phyloP scores from a whole-genome alignment of 768 basidiomycete species.

The Phanerochaete carnosa region DNA sequence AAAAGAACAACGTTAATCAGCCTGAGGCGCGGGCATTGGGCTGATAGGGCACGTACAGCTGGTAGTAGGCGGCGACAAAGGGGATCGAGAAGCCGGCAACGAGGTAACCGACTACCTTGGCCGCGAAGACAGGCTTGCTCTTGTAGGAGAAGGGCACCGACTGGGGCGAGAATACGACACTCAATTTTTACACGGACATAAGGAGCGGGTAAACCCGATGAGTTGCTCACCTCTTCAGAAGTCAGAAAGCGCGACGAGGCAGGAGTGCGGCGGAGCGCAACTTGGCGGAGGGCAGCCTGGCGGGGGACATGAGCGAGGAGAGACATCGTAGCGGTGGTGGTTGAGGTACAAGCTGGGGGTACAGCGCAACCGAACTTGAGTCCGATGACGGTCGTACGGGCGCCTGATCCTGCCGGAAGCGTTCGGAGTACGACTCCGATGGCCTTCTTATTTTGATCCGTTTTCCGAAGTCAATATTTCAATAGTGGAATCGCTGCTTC shows the following conservation, averaged over 20 bases:
- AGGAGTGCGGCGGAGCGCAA: conserved; percentile 19
- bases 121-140: conserved; percentile 29
- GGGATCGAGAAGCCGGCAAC: conserved; percentile 62
- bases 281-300: conserved; percentile 20
- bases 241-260: background rate
- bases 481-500: background rate
- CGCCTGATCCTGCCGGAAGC: background rate
- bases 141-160: conserved; percentile 32
- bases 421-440: conserved; percentile 4
- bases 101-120: conserved; percentile 48
- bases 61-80: conserved; percentile 56
- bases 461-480: background rate
- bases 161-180: conserved; percentile 12
- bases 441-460: background rate
- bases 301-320: conserved; percentile 18
- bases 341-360: background rate
- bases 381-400: background rate
- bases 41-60: conserved; percentile 49
- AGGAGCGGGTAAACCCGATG: conserved; percentile 5
- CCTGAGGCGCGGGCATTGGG: background rate
- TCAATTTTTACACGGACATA: background rate
- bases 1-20: background rate
- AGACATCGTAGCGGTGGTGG: conserved; percentile 21
- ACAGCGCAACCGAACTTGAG: background rate
- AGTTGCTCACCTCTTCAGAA: conserved; percentile 55